Base-by-base conservation (phyloP, 2,329 filamentous ascomycete genomes). In the Hortaea sp. region DNA sequence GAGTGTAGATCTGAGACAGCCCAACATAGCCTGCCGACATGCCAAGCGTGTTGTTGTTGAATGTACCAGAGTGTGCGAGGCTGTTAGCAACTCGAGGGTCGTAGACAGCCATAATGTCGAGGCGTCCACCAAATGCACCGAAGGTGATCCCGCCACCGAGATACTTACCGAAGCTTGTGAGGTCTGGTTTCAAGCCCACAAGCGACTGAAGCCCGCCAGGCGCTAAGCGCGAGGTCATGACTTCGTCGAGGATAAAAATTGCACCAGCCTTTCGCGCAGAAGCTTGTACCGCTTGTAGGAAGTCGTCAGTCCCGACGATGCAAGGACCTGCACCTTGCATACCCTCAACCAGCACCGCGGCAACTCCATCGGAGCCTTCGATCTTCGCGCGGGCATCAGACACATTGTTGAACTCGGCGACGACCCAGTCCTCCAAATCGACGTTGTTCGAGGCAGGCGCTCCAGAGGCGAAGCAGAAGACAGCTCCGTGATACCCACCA, bases 221-320 rank as follows among this genome's bases (percentile, higher is more conserved):
- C 12, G 69, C 63, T 29, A 84, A 63, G 2, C 82, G 71, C 3
- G 77, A 81, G 0, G 81, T 84, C 74, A 84, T 82, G 5, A 86
- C 82, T 63, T 87, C 83, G 58, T 87, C 83, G 10, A 84, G 66
- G 32, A 87, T 78, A 52, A 87, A 73, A 1, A 86, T 48, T 0
- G 76, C 76, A 1, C 74, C 75, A 0, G 68, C 62, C 56, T 71
- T 63, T 29, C 62, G 65, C 1, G 78, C 72, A 5, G 69, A 65
- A 0, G 67, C 60, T 39, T 75, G 73, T 4, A 83, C 62, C 1
- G 68, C 68, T 7, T 60, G 49, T 28, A 84, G 60, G 52, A 84
- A 85, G 12, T 70, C 70, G 1, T 42, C 0, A 68, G 32, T 9
- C 9, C 32, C 80, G 0, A 69, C 65, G 5, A 80, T 72, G 44